These are phyloP conservation scores for Takashimella koratensis DNA, from an alignment of 1,284 basidiomycete species.

Conservation along the genomic window DNA sequence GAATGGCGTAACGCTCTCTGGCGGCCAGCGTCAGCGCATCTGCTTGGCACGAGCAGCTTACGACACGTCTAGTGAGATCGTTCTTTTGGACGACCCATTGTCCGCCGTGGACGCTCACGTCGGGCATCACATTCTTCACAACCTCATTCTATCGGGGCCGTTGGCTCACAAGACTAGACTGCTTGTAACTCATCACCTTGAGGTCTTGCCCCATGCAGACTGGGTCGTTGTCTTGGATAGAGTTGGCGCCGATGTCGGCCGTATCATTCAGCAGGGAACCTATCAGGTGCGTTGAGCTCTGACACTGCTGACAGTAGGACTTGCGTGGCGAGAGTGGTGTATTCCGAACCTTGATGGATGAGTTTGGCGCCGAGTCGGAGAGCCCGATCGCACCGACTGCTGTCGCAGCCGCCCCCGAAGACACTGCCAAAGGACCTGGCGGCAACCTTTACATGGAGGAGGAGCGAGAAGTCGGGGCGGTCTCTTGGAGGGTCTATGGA, in stretches of 20 bases:
- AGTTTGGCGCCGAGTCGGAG: slow-evolving; percentile 59
- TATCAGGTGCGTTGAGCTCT: too few species aligned
- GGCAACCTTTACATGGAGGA: too few species aligned
- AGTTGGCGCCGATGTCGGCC: too few species aligned
- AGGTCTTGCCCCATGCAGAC: slow-evolving; percentile 28
- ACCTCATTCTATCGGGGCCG: slow-evolving; percentile 60
- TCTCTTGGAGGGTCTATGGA: too few species aligned
- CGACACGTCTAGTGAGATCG: slow-evolving; percentile 57
- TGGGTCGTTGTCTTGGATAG: slow-evolving; percentile 29
- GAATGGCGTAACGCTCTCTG: slow-evolving; percentile 51
- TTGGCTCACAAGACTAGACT: slow-evolving; percentile 62
- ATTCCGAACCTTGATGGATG: slow-evolving; percentile 60
- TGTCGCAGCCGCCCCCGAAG: too few species aligned
- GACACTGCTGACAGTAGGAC: background rate
- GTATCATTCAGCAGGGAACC: slow-evolving; percentile 9
- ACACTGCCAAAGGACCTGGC: too few species aligned
- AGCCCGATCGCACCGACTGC: too few species aligned
- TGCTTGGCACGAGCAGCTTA: slow-evolving; percentile 74
- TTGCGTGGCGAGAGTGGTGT: slow-evolving; percentile 51
- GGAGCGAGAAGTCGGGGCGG: too few species aligned
- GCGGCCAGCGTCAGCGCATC: slow-evolving; percentile 61
- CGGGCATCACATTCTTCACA: slow-evolving; percentile 60
- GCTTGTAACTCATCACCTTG: slow-evolving; percentile 57
- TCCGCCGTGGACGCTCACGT: slow-evolving; percentile 63
- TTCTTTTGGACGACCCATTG: slow-evolving; percentile 45